Conservation (phyloP, 495 filamentous ascomycete species). For the Xylaria castorea region DNA sequence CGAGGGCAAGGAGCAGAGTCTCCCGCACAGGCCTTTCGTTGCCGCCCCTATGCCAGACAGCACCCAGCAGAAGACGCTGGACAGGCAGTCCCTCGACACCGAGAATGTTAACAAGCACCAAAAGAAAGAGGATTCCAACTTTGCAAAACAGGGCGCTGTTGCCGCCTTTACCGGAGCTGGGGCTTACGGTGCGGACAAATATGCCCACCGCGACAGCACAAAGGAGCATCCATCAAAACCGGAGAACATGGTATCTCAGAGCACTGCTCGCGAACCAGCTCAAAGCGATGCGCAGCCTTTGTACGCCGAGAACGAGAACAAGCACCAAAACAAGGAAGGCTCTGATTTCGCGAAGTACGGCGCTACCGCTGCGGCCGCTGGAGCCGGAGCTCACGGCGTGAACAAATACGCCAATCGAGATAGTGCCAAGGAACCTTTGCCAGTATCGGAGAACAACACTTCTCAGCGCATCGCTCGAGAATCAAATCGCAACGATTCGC, state of each 20-base stretch:
- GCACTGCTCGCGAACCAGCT: not conserved
- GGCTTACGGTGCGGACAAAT: conserved; percentile 19
- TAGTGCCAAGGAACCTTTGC: not conserved
- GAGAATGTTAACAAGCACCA: not conserved
- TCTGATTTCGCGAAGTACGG: conserved; percentile 26
- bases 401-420: not conserved
- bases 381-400: not conserved
- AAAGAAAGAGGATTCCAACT: conserved; percentile 16
- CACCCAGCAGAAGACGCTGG: not conserved
- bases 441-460: not conserved
- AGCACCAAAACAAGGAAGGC: not conserved
- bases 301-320: conserved; percentile 5
- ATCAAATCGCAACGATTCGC: not conserved
- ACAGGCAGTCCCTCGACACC: not conserved
- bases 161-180: conserved; percentile 25
- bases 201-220: not conserved
- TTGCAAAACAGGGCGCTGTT: conserved; percentile 23
- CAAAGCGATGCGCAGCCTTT: not conserved
- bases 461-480: not conserved
- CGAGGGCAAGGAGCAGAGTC: not conserved
- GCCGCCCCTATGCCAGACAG: not conserved
- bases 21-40: not conserved
- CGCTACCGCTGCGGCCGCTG: conserved; percentile 10
- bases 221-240: conserved; percentile 10
- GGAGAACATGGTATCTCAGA: conserved; percentile 11